A percentile compares a stretch with the other conserved stretches of the same genome.
These are phyloP conservation scores for Penicillium daleae DNA, from an alignment of 495 filamentous ascomycete genomes.

Conservation along the genomic window DNA sequence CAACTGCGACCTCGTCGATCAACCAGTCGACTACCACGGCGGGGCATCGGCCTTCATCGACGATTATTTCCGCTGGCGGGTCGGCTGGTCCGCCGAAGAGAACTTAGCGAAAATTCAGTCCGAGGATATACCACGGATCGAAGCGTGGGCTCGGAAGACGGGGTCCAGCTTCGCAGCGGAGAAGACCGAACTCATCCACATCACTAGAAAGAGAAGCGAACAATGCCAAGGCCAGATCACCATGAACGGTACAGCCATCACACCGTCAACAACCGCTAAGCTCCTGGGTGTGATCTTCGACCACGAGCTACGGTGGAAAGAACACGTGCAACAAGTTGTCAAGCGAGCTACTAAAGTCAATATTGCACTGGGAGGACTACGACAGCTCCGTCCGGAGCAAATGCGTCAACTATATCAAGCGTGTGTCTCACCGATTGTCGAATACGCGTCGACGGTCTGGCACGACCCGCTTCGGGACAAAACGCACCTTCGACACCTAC, in stretches of 20 bases:
- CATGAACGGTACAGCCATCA: constrained; percentile 3
- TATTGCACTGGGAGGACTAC: background rate
- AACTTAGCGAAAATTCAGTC: constrained; percentile 26
- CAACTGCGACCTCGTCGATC: constrained; percentile 32
- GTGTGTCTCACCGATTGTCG: constrained; percentile 1
- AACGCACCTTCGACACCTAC: constrained; percentile 10
- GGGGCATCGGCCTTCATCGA: constrained; percentile 34
- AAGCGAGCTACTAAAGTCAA: constrained; percentile 4
- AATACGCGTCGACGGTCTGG: constrained; percentile 16
- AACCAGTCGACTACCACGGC: constrained; percentile 22
- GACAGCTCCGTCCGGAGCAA: constrained; percentile 8
- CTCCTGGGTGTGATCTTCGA: constrained; percentile 9
- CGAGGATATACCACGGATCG: constrained; percentile 21
- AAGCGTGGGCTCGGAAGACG: constrained; percentile 22
- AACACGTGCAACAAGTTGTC: background rate
- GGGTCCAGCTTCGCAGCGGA: constrained; percentile 26
- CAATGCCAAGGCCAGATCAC: background rate
- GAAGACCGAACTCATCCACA: constrained; percentile 33
- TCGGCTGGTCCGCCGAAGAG: constrained; percentile 19
- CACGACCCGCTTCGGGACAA: constrained; percentile 18
- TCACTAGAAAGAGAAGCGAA: constrained; percentile 22
- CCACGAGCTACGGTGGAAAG: background rate
- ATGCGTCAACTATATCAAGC: constrained; percentile 10
- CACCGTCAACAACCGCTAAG: constrained; percentile 6
- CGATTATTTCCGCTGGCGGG: constrained; percentile 30